These are phyloP conservation scores for Flueggea neowawraea DNA, from an alignment of 441 rosid species.

Conservation along the genomic window DNA sequence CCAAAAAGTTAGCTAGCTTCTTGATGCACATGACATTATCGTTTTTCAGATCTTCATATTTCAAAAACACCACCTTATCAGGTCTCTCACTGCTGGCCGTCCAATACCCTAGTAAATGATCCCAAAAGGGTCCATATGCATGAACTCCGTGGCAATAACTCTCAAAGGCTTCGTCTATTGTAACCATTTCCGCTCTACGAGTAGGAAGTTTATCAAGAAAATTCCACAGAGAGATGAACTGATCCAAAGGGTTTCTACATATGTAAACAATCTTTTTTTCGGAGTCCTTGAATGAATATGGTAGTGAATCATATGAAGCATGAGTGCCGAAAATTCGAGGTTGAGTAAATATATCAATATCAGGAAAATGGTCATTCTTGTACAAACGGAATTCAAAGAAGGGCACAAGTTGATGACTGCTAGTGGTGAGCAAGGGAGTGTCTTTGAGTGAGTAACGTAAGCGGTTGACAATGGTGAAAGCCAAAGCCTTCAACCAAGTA, in stretches of 20 bases:
- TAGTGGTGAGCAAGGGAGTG: slow-evolving; percentile 4
- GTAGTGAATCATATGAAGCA: slow-evolving; percentile 1
- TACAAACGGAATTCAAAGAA: neutral
- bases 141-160: slow-evolving; percentile 11
- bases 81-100: slow-evolving; percentile 13
- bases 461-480: neutral
- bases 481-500: slow-evolving; percentile 21
- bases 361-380: neutral
- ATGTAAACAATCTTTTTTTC: slow-evolving; percentile 14
- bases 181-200: neutral
- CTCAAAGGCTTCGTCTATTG: slow-evolving; percentile 19
- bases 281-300: neutral
- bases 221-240: slow-evolving; percentile 8
- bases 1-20: slow-evolving; percentile 22
- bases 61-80: slow-evolving; percentile 19
- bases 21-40: slow-evolving; percentile 1
- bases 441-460: neutral
- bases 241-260: slow-evolving; percentile 25
- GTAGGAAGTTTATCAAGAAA: neutral
- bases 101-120: slow-evolving; percentile 13
- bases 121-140: slow-evolving; percentile 19
- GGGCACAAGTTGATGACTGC: slow-evolving; percentile 5
- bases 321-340: slow-evolving; percentile 16
- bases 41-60: slow-evolving; percentile 19
- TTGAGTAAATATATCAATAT: neutral